phyloP scores from a whole-genome alignment of 2,329 filamentous ascomycete genomes.

The Aspergillus japonicus region DNA sequence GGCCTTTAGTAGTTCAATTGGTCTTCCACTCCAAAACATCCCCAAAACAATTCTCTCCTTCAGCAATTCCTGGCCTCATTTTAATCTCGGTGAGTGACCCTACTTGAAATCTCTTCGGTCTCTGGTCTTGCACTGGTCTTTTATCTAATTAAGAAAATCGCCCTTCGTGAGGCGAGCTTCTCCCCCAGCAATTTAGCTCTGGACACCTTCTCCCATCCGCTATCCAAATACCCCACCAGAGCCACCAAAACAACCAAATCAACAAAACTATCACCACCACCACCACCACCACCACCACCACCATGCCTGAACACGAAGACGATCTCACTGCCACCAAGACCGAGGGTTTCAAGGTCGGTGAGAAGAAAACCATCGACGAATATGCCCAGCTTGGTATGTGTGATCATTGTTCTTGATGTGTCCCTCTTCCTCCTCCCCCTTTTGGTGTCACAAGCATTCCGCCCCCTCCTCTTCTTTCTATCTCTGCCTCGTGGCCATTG shows the following conservation, averaged over 20 bases:
- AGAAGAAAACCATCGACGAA: slow-evolving; percentile 97
- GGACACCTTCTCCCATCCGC: neutral
- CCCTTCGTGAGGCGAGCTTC: neutral
- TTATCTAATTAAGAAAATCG: neutral
- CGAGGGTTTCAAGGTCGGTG: slow-evolving; percentile 94
- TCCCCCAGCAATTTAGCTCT: neutral
- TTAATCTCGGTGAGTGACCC: neutral
- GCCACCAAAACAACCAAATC: slow-evolving; percentile 7
- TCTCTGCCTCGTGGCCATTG: slow-evolving; percentile 10
- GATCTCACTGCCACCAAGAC: slow-evolving; percentile 85
- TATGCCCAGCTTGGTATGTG: slow-evolving; percentile 86
- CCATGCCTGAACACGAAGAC: slow-evolving; percentile 71
- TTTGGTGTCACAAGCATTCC: neutral
- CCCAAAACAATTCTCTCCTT: slow-evolving; percentile 6
- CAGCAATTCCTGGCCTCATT: neutral
- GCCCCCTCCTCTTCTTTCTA: neutral
- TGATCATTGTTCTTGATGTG: neutral
- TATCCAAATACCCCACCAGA: slow-evolving; percentile 4
- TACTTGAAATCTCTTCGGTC: neutral
- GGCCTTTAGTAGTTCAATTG: slow-evolving; percentile 8
- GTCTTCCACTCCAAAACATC: slow-evolving; percentile 8
- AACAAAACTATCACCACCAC: too few relatives aligned
- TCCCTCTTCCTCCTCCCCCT: neutral
- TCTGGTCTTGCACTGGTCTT: neutral
- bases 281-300: slow-evolving; percentile 41